phyloP scores from a whole-genome alignment of 306 rosid species.

The Malus sieversii region DNA sequence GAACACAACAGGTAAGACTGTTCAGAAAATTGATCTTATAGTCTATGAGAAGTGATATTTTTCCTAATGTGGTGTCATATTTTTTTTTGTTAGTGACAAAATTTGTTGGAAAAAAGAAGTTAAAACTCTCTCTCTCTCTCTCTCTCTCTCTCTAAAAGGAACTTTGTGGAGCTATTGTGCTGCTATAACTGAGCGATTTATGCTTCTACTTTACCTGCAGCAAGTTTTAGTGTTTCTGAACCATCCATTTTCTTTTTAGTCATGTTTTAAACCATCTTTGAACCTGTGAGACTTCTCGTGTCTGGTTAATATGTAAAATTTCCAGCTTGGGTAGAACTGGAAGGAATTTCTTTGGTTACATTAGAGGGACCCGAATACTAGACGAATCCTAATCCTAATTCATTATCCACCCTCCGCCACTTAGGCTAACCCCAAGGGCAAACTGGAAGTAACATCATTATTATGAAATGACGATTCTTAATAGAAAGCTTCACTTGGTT shows the following conservation, averaged over 20 bases:
- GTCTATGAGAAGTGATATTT: neutral
- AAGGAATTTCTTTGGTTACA: neutral
- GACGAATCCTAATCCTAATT: neutral
- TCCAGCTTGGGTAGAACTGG: too few species aligned
- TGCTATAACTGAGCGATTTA: neutral
- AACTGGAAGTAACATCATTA: neutral
- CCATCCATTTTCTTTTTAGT: neutral
- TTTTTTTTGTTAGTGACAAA: too few species aligned
- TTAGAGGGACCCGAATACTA: neutral
- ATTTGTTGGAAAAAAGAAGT: neutral
- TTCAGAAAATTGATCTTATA: slow-evolving; percentile 2
- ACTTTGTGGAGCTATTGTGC: neutral
- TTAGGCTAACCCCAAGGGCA: neutral
- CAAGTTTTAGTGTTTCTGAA: neutral
- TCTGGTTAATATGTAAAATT: neutral
- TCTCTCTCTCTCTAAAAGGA: neutral
- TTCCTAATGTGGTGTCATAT: neutral
- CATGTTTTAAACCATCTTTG: neutral
- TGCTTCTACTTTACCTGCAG: neutral
- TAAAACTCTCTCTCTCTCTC: neutral
- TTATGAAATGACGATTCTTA: neutral
- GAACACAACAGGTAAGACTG: slow-evolving; percentile 78
- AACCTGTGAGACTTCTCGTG: neutral
- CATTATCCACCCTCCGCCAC: neutral
- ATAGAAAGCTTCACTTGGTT: neutral